Percentiles rank a stretch among this genome's conserved stretches.
Evolutionary conservation across 768 basidiomycete genomes (phyloP).

Genomic region (Phanerochaete sordida): DNA sequence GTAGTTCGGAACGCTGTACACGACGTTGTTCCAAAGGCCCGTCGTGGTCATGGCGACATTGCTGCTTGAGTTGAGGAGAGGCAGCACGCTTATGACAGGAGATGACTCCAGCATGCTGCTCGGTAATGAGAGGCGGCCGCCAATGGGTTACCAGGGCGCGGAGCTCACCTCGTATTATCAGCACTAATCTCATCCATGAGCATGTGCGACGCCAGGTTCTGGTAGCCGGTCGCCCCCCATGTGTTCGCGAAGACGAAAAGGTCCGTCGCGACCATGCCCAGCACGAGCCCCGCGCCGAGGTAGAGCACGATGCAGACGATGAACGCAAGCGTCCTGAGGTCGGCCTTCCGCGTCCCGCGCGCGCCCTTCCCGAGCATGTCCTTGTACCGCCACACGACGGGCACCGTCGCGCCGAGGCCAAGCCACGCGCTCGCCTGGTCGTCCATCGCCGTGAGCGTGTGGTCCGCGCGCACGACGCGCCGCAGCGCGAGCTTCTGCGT

Average conservation of each 20-base stretch:
- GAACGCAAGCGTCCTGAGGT: not conserved
- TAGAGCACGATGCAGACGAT: not conserved
- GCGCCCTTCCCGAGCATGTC: not conserved
- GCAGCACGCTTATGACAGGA: not conserved
- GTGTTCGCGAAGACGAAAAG: not conserved
- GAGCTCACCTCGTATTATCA: no score
- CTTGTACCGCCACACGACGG: not conserved
- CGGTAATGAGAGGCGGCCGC: no score
- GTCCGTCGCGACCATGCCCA: not conserved
- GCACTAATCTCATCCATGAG: no score
- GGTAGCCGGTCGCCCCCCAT: not conserved
- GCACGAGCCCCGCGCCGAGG: not conserved
- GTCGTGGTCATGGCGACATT: not conserved
- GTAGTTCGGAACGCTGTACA: not conserved
- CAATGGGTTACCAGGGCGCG: no score
- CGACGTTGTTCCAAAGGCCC: not conserved
- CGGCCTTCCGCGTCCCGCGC: not conserved
- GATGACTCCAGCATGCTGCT: not conserved
- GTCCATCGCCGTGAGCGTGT: conserved; percentile 7
- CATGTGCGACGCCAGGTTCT: not conserved
- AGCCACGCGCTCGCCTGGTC: conserved; percentile 12
- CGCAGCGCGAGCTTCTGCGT: conserved; percentile 9
- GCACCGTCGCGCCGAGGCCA: conserved; percentile 5
- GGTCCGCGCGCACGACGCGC: not conserved
- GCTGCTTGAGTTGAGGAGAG: not conserved